Percentiles rank a stretch among this genome's conserved stretches.
Evolutionary conservation across 345 rosid species (phyloP).

Genomic region (Acer yangbiense): DNA sequence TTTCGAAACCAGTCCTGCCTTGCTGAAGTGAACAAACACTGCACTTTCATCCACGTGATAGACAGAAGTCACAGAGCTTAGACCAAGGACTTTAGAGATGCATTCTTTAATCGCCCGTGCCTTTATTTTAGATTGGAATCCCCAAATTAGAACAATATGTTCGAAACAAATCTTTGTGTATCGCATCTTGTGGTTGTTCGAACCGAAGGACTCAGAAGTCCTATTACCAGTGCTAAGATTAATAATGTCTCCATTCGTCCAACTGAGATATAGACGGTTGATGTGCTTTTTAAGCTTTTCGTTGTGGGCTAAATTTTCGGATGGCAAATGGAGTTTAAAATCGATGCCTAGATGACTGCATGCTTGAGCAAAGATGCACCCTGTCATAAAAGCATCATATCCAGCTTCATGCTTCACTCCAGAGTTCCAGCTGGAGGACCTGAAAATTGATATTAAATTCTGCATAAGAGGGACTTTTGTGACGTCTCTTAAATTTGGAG

Average conservation of each 20-base stretch:
- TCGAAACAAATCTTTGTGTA: constrained; percentile 43
- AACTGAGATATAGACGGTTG: constrained; percentile 81
- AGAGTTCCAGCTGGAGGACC: constrained; percentile 74
- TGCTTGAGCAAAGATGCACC: constrained; percentile 86
- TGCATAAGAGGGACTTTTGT: background rate
- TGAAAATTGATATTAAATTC: constrained; percentile 31
- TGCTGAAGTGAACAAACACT: constrained; percentile 75
- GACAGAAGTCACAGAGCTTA: constrained; percentile 54
- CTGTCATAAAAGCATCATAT: constrained; percentile 99
- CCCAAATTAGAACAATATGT: constrained; percentile 73
- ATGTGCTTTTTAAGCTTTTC: constrained; percentile 64
- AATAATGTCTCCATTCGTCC: constrained; percentile 71
- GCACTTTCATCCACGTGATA: constrained; percentile 71
- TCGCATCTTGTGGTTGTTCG: constrained; percentile 22
- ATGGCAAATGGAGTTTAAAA: constrained; percentile 46
- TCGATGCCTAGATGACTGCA: constrained; percentile 77
- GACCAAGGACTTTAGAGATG: constrained; percentile 68
- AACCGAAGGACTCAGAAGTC: constrained; percentile 38
- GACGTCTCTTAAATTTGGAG: background rate
- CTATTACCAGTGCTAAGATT: constrained; percentile 57
- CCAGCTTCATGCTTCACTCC: constrained; percentile 98
- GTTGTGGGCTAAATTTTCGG: constrained; percentile 44
- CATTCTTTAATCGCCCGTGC: constrained; percentile 66
- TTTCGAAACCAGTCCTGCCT: constrained; percentile 51
- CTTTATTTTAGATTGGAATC: constrained; percentile 66